A percentile compares a stretch with the other conserved stretches of the same genome.
These are phyloP conservation scores for Pyrenochaeta sp. DNA, from an alignment of 2,329 filamentous ascomycete genomes.

Conservation along the genomic window DNA sequence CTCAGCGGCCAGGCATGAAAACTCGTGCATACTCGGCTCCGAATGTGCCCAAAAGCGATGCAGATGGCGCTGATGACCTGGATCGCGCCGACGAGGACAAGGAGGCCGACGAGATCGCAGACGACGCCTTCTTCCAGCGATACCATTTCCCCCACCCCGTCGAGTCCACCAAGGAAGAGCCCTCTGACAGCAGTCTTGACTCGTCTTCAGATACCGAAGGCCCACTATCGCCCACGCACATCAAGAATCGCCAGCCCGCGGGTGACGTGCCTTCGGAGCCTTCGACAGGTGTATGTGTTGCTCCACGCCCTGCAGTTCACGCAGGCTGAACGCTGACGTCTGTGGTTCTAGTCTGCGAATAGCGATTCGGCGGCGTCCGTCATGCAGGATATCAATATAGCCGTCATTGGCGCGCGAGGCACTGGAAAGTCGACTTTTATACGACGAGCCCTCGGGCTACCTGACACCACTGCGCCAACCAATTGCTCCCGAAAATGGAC, in stretches of 20 bases:
- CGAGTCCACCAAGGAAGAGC: slow-evolving; percentile 26
- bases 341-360: slow-evolving; percentile 31
- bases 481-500: slow-evolving; percentile 63
- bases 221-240: slow-evolving; percentile 47
- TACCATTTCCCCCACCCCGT: slow-evolving; percentile 48
- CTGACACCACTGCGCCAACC: slow-evolving; percentile 52
- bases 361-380: slow-evolving; percentile 38
- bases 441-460: slow-evolving; percentile 64
- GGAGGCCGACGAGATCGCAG: slow-evolving; percentile 48
- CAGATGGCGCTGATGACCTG: slow-evolving; percentile 27
- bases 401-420: slow-evolving; percentile 62
- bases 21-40: slow-evolving; percentile 50
- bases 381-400: slow-evolving; percentile 66
- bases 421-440: slow-evolving; percentile 69
- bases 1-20: slow-evolving; percentile 44
- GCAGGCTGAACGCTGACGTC: slow-evolving; percentile 25
- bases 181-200: slow-evolving; percentile 36
- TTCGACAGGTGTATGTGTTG: slow-evolving; percentile 37
- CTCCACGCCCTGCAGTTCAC: not conserved
- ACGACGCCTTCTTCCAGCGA: slow-evolving; percentile 54
- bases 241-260: slow-evolving; percentile 34
- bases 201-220: slow-evolving; percentile 50
- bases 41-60: slow-evolving; percentile 38
- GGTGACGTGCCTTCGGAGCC: slow-evolving; percentile 29
- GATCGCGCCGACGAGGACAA: slow-evolving; percentile 67